Percentiles rank a stretch among this genome's conserved stretches.
Evolutionary conservation across 352 stramenopile species (phyloP).

Genomic region (Phytophthora pistaciae): DNA sequence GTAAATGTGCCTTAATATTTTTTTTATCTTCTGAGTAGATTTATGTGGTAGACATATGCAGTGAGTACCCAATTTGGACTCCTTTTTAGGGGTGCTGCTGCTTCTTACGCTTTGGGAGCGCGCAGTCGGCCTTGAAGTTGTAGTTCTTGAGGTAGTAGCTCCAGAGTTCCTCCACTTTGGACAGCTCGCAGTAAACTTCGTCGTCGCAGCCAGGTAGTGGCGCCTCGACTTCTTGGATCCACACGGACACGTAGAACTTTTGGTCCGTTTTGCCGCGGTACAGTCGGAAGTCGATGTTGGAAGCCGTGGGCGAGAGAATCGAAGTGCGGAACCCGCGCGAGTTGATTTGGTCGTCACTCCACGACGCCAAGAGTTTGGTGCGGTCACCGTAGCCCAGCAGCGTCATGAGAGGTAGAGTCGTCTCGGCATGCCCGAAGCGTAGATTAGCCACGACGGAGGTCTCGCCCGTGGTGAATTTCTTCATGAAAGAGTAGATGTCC

Average conservation of each 20-base stretch:
- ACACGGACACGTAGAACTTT: conserved; percentile 60
- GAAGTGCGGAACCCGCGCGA: conserved; percentile 66
- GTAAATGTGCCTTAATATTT: background rate
- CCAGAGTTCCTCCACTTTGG: conserved; percentile 58
- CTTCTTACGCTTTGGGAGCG: conserved; percentile 22
- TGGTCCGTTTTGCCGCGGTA: conserved; percentile 48
- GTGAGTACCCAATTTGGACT: background rate
- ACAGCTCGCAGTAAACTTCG: conserved; percentile 52
- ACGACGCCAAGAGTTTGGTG: conserved; percentile 43
- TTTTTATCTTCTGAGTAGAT: conserved; percentile 1
- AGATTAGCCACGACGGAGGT: conserved; percentile 55
- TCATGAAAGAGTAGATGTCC: conserved; percentile 62
- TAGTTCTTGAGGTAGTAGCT: conserved; percentile 61
- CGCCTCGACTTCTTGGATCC: conserved; percentile 55
- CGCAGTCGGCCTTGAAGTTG: conserved; percentile 43
- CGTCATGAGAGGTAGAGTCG: conserved; percentile 72
- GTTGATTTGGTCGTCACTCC: conserved; percentile 47
- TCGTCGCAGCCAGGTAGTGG: conserved; percentile 56
- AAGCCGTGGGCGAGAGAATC: conserved; percentile 64
- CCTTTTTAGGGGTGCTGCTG: background rate
- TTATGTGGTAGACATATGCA: background rate
- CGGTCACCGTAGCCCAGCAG: conserved; percentile 65
- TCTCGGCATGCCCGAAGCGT: conserved; percentile 82
- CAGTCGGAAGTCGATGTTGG: conserved; percentile 81
- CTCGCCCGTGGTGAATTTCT: conserved; percentile 44